Percentiles rank a stretch among this genome's conserved stretches.
Conservation (phyloP, 169 alveolate genomes). For the Plasmodium gallinaceum region DNA sequence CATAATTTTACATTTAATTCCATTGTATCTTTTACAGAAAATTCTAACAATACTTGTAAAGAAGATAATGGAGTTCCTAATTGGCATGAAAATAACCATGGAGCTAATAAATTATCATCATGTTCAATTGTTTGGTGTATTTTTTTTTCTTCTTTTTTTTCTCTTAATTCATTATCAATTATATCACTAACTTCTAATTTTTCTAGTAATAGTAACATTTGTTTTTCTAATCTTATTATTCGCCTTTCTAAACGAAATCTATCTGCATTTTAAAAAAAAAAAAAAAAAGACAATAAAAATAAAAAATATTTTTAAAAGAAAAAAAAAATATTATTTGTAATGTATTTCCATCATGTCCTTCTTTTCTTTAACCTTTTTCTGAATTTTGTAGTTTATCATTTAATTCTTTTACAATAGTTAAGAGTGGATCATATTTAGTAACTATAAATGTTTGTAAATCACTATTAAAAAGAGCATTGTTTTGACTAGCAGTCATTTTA, state of each 20-base stretch:
- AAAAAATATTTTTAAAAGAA: background rate
- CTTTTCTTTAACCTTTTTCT: slow-evolving; percentile 86
- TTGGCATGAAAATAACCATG: slow-evolving; percentile 94
- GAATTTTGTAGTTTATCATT: slow-evolving; percentile 90
- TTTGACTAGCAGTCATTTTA: slow-evolving; percentile 55
- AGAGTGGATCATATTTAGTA: slow-evolving; percentile 92
- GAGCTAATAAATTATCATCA: slow-evolving; percentile 87
- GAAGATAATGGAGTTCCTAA: slow-evolving; percentile 93
- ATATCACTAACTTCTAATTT: slow-evolving; percentile 69
- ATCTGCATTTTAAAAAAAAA: background rate
- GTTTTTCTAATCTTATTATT: slow-evolving; percentile 80
- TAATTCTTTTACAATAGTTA: slow-evolving; percentile 91
- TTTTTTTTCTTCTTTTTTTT: slow-evolving; percentile 27
- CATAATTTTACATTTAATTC: slow-evolving; percentile 90
- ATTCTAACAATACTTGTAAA: slow-evolving; percentile 91
- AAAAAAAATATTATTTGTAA: background rate
- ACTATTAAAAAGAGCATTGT: slow-evolving; percentile 81
- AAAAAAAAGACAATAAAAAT: background rate
- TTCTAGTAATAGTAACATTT: slow-evolving; percentile 79
- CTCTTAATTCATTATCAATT: slow-evolving; percentile 10
- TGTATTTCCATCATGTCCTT: background rate
- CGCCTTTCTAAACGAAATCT: slow-evolving; percentile 61
- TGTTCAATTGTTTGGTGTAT: slow-evolving; percentile 78
- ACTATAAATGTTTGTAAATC: slow-evolving; percentile 90
- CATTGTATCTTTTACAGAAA: slow-evolving; percentile 87